Conservation (phyloP, 2,329 filamentous ascomycete genomes). For the Chaetomiaceae sp. region DNA sequence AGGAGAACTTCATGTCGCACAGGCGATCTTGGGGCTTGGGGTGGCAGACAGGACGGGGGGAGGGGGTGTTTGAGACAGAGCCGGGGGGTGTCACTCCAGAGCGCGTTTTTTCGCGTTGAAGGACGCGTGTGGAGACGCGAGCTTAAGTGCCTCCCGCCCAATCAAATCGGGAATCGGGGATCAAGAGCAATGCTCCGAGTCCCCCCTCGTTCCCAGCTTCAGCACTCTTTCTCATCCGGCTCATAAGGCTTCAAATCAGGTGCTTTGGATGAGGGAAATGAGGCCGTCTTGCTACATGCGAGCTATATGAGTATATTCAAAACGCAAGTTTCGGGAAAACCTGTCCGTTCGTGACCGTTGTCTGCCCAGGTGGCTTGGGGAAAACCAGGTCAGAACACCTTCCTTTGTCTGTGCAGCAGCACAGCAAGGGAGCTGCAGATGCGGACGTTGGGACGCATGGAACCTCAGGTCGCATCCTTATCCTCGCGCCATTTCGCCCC, state of each 20-base stretch:
- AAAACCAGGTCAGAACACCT: neutral
- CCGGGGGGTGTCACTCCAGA: neutral
- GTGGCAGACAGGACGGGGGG: neutral
- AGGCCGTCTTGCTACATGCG: neutral
- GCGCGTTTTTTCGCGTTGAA: conserved; percentile 13
- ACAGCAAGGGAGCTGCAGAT: too few species aligned
- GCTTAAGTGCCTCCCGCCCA: conserved; percentile 6
- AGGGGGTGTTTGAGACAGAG: conserved; percentile 2
- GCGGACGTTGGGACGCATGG: neutral
- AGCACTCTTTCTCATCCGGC: neutral
- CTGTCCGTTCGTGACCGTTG: neutral
- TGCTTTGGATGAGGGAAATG: neutral
- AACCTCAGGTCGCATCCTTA: conserved; percentile 1
- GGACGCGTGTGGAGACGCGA: neutral
- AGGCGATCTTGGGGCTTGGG: neutral
- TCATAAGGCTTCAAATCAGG: neutral
- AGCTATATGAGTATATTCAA: too few species aligned
- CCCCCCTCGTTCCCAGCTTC: too few species aligned
- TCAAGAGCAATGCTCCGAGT: neutral
- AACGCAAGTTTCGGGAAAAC: too few species aligned
- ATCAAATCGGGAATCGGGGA: neutral
- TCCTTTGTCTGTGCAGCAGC: neutral
- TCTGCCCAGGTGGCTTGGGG: neutral
- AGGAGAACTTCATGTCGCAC: neutral
- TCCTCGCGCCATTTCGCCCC: neutral